A percentile compares a stretch with the other conserved stretches of the same genome.
Conservation (phyloP, 164 flowering plant genomes). For the Echeveria elegans region DNA sequence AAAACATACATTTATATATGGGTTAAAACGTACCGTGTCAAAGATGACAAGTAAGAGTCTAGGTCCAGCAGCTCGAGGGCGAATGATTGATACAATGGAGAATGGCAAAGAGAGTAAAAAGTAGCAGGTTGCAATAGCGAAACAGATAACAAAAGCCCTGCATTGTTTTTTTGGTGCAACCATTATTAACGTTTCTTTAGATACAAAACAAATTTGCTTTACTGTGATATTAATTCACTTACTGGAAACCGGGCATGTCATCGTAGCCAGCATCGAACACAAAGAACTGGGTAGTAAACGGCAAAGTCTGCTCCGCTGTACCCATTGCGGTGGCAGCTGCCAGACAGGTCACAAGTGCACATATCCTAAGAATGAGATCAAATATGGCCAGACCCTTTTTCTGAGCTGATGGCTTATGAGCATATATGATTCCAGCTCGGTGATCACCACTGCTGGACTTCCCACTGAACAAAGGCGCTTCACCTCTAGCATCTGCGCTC, state of each 20-base stretch:
- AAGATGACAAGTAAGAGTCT: slow-evolving; percentile 45
- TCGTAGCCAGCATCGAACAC: slow-evolving; percentile 5
- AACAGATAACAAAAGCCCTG: slow-evolving; percentile 76
- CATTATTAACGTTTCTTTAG: neutral
- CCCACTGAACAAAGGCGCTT: slow-evolving; percentile 4
- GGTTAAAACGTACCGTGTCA: slow-evolving; percentile 39
- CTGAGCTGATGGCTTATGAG: slow-evolving; percentile 7
- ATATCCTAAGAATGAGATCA: slow-evolving; percentile 7
- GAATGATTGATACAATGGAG: slow-evolving; percentile 56
- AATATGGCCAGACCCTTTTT: slow-evolving; percentile 7
- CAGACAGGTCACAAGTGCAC: neutral
- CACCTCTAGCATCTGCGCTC: slow-evolving; percentile 1
- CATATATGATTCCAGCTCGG: neutral
- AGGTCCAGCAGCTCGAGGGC: slow-evolving; percentile 41
- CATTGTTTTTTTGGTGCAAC: slow-evolving; percentile 11
- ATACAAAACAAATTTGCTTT: neutral
- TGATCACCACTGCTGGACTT: slow-evolving; percentile 3
- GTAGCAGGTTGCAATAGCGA: slow-evolving; percentile 50
- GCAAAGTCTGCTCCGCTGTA: slow-evolving; percentile 5
- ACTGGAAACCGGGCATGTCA: slow-evolving; percentile 2
- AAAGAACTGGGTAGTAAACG: slow-evolving; percentile 6
- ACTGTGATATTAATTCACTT: neutral
- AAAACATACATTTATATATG: too few relatives aligned
- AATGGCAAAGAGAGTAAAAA: slow-evolving; percentile 66
- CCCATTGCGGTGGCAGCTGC: slow-evolving; percentile 9